Evolutionary conservation across 805 yeast species (phyloP).

Genomic region (Pichia manshurica): DNA sequence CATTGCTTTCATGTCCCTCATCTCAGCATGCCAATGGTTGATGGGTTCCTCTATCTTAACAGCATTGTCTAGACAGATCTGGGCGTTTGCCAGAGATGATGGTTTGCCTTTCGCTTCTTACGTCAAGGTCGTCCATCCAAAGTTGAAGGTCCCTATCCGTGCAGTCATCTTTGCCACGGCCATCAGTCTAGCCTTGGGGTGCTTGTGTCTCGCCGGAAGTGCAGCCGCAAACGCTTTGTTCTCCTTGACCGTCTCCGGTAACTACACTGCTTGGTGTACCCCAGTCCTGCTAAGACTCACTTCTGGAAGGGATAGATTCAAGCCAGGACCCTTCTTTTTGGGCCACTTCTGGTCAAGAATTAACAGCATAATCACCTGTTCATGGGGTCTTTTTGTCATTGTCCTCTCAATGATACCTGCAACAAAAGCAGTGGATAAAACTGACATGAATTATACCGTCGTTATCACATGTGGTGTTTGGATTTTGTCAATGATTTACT

Average conservation of each 20-base stretch:
- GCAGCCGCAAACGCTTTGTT: conserved; percentile 66
- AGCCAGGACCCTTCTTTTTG: conserved; percentile 62
- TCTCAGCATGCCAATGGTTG: conserved; percentile 54
- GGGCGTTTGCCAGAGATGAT: conserved; percentile 74
- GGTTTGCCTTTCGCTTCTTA: conserved; percentile 59
- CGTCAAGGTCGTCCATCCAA: conserved; percentile 53
- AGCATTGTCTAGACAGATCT: conserved; percentile 64
- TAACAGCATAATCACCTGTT: conserved; percentile 39
- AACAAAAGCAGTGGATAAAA: conserved; percentile 32
- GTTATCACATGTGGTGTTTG: conserved; percentile 51
- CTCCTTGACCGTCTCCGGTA: conserved; percentile 57
- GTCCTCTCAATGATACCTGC: conserved; percentile 60
- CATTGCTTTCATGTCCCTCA: conserved; percentile 52
- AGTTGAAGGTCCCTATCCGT: conserved; percentile 55
- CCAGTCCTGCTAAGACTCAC: conserved; percentile 53
- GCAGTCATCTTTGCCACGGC: conserved; percentile 53
- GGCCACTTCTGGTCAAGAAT: conserved; percentile 45
- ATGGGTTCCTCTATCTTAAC: conserved; percentile 61
- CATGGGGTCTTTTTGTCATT: conserved; percentile 49
- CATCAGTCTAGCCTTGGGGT: conserved; percentile 49
- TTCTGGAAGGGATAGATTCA: conserved; percentile 43
- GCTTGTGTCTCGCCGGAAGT: conserved; percentile 50
- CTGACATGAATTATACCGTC: conserved; percentile 63
- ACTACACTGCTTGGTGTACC: conserved; percentile 55
- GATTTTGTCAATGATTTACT: conserved; percentile 24